Conservation (phyloP, 129 eudicot species). For the Daucus carota region DH1_v3.0 NC_030383.2:43501501-43502000, state of each 20-base stretch:
- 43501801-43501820: constrained; percentile 33
- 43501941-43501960: constrained; percentile 26
- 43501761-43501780: constrained; percentile 87
- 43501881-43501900: not conserved
- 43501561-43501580: constrained; percentile 41
- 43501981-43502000: not conserved
- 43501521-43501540: not conserved
- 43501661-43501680: constrained; percentile 13
- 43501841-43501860: not conserved
- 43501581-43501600: constrained; percentile 72
- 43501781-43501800: constrained; percentile 56
- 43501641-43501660: constrained; percentile 48
- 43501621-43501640: constrained; percentile 57
- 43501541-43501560: too few relatives aligned
- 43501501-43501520: not conserved
- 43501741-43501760: constrained; percentile 66
- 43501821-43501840: not conserved
- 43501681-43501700: constrained; percentile 21
- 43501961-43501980: not conserved
- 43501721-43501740: constrained; percentile 86
- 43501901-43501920: constrained; percentile 30
- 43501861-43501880: not conserved
- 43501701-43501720: constrained; percentile 57
- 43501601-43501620: constrained; percentile 94
- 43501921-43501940: constrained; percentile 33